These are phyloP conservation scores for Taiozyma sp. DNA, from an alignment of 1,139 yeast species.

Conservation along the genomic window DNA sequence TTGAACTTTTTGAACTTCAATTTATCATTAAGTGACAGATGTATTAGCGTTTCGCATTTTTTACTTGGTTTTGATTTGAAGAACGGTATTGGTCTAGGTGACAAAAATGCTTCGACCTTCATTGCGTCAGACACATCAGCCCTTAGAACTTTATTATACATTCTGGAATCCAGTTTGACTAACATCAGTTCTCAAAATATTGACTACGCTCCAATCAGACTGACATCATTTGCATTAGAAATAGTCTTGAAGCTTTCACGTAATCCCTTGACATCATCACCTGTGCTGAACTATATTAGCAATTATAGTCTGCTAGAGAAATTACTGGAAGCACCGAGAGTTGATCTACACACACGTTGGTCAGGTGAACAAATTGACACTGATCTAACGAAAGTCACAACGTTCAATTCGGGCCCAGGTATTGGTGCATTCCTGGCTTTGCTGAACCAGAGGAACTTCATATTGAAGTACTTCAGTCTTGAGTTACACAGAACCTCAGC, in stretches of 20 bases:
- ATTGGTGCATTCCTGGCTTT: slow-evolving; percentile 58
- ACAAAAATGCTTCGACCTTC: slow-evolving; percentile 36
- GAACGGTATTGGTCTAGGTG: slow-evolving; percentile 39
- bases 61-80: slow-evolving; percentile 64
- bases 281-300: slow-evolving; percentile 52
- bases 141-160: slow-evolving; percentile 46
- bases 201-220: slow-evolving; percentile 49
- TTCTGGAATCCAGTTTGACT: slow-evolving; percentile 45
- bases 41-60: slow-evolving; percentile 61
- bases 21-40: slow-evolving; percentile 36
- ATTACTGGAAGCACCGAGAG: slow-evolving; percentile 46
- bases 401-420: slow-evolving; percentile 32
- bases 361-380: slow-evolving; percentile 41
- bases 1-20: slow-evolving; percentile 54
- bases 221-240: slow-evolving; percentile 56
- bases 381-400: slow-evolving; percentile 35
- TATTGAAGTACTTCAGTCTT: slow-evolving; percentile 65
- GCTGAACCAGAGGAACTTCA: slow-evolving; percentile 54
- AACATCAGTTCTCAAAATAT: slow-evolving; percentile 38
- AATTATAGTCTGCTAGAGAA: slow-evolving; percentile 46
- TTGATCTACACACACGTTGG: slow-evolving; percentile 48
- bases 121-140: slow-evolving; percentile 50
- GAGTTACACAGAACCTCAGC: slow-evolving; percentile 60
- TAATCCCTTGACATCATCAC: slow-evolving; percentile 46
- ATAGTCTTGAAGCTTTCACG: slow-evolving; percentile 57